Evolutionary conservation across 495 filamentous ascomycete genomes (phyloP), one percentile per base, ranked within the genome.

Genomic region (Tuber umbilicatum): DNA sequence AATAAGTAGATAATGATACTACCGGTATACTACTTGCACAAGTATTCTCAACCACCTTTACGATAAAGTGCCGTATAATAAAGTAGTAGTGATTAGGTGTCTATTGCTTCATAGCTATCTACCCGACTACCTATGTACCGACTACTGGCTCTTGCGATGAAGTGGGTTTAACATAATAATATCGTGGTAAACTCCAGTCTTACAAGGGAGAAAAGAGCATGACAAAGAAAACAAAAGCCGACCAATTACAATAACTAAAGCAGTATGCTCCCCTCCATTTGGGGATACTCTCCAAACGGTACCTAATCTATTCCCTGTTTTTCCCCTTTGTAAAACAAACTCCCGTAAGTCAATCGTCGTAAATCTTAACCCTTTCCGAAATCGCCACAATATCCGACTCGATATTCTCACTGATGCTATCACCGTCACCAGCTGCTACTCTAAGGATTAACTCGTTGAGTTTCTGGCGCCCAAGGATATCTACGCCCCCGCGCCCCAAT

Each of bases 361-460:
- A 90, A 68, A 97, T 88, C 84, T 91, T 87, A 55, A 96, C 93
- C 78, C 88, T 92, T 39, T 91, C 89, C 16, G 92, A 89, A 83
- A 96, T 96, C 81, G 94, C 88, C 45, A 81, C 83, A 73, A 99
- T 98, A 43, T 91, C 90, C 45, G 91, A 94, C 73, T 91, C 85
- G 47, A 94, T 89, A 64, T 87, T 90, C 74, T 97, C 90, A 74
- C 91, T 85, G 73, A 99, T 94, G 23, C 88, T 84, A 60, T 94
- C 88, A 40, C 95, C 95, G 77, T 88, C 90, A 0, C 95, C 95
- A n/a, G 92, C 93, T 0, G 92, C 95, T 21, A 99, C 91, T 40
- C 91, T 87, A 72, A 99, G 85, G 67, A 99, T 91, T 35, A 97
- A 85, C 82, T 98, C 96, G 79, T 97, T 99, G 16, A 99, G 88